Conservation (phyloP, 345 rosid genomes). For the Sisymbrium altissimum region DNA sequence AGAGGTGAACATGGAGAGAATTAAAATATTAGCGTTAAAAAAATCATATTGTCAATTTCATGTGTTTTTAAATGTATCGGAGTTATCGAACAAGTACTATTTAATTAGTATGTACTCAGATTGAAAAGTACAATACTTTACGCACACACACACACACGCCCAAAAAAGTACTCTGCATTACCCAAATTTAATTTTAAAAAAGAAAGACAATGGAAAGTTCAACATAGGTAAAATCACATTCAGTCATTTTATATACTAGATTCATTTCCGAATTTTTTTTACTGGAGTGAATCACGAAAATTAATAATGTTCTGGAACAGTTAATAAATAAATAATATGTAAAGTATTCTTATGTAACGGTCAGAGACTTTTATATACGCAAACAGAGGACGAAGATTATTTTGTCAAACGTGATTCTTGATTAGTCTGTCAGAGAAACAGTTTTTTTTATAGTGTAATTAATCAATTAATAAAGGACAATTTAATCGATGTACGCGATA, state of each 20-base stretch:
- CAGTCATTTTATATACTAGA: no score
- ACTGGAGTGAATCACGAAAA: neutral
- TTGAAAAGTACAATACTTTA: neutral
- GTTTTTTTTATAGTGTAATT: neutral
- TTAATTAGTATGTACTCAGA: neutral
- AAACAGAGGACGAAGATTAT: neutral
- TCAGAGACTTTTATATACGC: neutral
- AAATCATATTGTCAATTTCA: neutral
- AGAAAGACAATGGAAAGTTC: no score
- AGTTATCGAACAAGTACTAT: constrained; percentile 19
- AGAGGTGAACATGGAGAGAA: constrained; percentile 1
- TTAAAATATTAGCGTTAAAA: neutral
- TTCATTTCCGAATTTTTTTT: no score
- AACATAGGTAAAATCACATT: no score
- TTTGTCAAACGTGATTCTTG: constrained; percentile 15
- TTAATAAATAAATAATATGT: neutral
- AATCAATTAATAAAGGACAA: neutral
- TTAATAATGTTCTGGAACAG: neutral
- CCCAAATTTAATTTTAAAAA: no score
- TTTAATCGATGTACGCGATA: neutral
- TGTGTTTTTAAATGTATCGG: constrained; percentile 11
- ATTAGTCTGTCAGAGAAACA: neutral
- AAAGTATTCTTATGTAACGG: neutral
- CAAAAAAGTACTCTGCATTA: neutral
- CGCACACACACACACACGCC: neutral